These are phyloP conservation scores for Xanthoconium separans DNA, from an alignment of 1,284 basidiomycete genomes.

Conservation along the genomic window DNA sequence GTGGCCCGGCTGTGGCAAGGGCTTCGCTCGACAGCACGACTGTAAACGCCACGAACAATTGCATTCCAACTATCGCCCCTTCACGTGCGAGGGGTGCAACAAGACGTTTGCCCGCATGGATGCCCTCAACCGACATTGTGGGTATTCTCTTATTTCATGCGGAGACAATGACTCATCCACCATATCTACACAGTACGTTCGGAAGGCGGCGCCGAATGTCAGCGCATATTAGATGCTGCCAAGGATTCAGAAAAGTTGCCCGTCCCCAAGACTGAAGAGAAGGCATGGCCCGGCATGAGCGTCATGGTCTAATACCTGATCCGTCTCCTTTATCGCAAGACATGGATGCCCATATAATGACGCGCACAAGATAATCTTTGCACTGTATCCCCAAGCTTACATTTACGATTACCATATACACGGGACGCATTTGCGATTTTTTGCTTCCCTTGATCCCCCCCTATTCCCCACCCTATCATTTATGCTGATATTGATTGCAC, in stretches of 20 bases:
- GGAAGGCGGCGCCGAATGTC: conserved; percentile 56
- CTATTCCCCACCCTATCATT: conserved; percentile 19
- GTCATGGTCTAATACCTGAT: conserved; percentile 28
- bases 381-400: conserved; percentile 19
- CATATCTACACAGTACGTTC: conserved; percentile 43
- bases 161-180: neutral
- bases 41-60: conserved; percentile 82
- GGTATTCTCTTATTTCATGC: conserved; percentile 33
- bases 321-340: conserved; percentile 12
- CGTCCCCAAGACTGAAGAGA: conserved; percentile 28
- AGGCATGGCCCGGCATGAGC: conserved; percentile 25
- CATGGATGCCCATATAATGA: conserved; percentile 20
- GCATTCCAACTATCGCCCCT: conserved; percentile 74
- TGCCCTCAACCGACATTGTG: conserved; percentile 74
- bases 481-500: conserved; percentile 35
- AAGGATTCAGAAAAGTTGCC: conserved; percentile 26
- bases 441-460: conserved; percentile 4
- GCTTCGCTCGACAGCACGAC: conserved; percentile 83
- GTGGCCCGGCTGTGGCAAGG: conserved; percentile 83
- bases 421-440: conserved; percentile 29
- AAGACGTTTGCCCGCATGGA: conserved; percentile 81
- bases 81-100: conserved; percentile 74
- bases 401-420: conserved; percentile 24
- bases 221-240: conserved; percentile 35
- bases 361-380: conserved; percentile 19